Conservation (phyloP, 441 rosid genomes). For the Croton setiger region DNA sequence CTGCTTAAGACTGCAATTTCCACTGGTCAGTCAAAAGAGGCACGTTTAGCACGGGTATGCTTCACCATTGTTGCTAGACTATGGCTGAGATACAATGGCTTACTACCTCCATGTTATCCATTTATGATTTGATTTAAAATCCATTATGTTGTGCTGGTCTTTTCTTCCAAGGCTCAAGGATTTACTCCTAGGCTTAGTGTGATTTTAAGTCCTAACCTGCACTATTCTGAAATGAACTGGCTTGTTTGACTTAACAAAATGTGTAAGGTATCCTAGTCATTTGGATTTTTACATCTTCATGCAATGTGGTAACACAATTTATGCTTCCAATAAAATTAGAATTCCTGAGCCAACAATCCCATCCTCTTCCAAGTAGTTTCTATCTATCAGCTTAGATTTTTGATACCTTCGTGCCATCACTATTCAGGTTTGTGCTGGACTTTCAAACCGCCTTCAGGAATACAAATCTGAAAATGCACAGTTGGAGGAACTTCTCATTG, state of each 20-base stretch:
- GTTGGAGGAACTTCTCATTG: slow-evolving; percentile 94
- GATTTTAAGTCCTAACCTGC: neutral
- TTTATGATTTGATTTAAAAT: neutral
- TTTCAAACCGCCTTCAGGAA: slow-evolving; percentile 95
- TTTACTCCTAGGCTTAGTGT: neutral
- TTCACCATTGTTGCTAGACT: neutral
- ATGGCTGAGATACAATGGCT: slow-evolving; percentile 5
- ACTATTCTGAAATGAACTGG: neutral
- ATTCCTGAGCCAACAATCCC: neutral
- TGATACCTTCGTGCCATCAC: slow-evolving; percentile 13
- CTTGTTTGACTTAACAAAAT: neutral
- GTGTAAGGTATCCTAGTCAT: neutral
- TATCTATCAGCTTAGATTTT: neutral
- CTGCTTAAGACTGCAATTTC: slow-evolving; percentile 76
- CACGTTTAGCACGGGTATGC: slow-evolving; percentile 95
- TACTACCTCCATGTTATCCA: neutral
- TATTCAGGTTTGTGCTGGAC: slow-evolving; percentile 89
- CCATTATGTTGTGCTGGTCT: neutral
- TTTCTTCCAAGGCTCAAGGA: neutral
- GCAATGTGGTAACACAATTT: neutral
- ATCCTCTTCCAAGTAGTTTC: neutral
- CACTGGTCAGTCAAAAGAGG: slow-evolving; percentile 97
- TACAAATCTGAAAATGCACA: slow-evolving; percentile 96
- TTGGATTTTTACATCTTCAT: slow-evolving; percentile 9
- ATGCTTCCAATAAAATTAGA: slow-evolving; percentile 3